phyloP scores from a whole-genome alignment of 345 rosid species.

The Ailanthus altissimus region DNA sequence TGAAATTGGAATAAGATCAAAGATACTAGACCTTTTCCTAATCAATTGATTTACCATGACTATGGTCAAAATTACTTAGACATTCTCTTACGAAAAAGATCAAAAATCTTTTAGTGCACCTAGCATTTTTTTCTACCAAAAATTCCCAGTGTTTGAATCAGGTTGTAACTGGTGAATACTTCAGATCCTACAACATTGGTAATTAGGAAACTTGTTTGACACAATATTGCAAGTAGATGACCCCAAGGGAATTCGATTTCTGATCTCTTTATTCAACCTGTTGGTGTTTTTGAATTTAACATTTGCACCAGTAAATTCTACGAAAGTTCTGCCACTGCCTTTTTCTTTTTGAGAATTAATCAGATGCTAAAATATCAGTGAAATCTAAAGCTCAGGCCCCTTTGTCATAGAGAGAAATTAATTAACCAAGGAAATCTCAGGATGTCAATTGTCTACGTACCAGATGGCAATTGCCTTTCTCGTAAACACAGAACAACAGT shows the following conservation, averaged over 20 bases:
- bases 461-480: not conserved
- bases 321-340: not conserved
- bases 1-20: not conserved
- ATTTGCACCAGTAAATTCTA: not conserved
- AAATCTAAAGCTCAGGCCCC: not conserved
- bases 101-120: not conserved
- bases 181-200: not conserved
- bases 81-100: not conserved
- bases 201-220: not conserved
- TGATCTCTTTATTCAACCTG: not conserved
- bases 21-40: not conserved
- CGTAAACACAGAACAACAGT: not conserved
- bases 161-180: not conserved
- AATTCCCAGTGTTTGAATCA: not conserved
- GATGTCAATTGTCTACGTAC: not conserved
- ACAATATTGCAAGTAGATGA: not conserved
- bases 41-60: not conserved
- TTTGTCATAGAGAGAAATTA: not conserved
- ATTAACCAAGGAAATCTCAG: not conserved
- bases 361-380: not conserved
- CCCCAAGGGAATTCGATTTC: not conserved
- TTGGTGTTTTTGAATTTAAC: not conserved
- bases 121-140: not conserved
- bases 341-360: not conserved
- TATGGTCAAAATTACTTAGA: not conserved